Percentiles rank a stretch among this genome's conserved stretches.
Conservation (phyloP, 2,329 filamentous ascomycete species). For the Colletotrichum magnum region DNA sequence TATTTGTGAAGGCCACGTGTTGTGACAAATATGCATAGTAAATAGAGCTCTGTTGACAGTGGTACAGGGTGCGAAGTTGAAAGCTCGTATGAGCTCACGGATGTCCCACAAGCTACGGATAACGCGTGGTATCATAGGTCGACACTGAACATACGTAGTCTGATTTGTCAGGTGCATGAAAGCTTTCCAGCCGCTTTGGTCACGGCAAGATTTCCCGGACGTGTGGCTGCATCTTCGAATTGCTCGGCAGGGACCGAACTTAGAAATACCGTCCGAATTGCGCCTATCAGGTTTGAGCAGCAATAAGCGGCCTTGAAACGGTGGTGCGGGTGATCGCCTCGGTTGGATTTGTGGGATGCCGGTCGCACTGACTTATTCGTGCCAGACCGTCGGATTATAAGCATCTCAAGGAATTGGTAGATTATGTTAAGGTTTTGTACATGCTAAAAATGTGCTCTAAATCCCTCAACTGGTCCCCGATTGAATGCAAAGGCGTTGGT, state of each 20-base stretch:
- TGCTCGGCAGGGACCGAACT: not conserved
- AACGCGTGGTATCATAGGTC: not conserved
- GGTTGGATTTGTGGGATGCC: not conserved
- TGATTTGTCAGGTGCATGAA: not conserved
- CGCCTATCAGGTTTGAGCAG: slow-evolving; percentile 50
- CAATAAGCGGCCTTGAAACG: slow-evolving; percentile 48
- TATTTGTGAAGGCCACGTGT: not conserved
- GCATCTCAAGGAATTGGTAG: no score
- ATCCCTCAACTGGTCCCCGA: no score
- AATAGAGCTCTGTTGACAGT: not conserved
- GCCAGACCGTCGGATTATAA: not conserved
- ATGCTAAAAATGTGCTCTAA: no score
- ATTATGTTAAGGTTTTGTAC: no score
- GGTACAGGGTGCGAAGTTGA: not conserved
- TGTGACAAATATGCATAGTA: not conserved
- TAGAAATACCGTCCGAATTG: slow-evolving; percentile 37
- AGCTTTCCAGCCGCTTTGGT: not conserved
- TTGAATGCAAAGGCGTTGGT: no score
- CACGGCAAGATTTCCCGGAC: not conserved
- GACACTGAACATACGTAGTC: not conserved
- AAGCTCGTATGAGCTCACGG: not conserved
- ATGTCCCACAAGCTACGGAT: not conserved
- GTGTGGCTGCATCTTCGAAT: not conserved
- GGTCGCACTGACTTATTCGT: not conserved
- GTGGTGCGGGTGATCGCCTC: slow-evolving; percentile 43